Base-by-base conservation (phyloP, 2,329 filamentous ascomycete species). In the Xylaria sp. region DNA sequence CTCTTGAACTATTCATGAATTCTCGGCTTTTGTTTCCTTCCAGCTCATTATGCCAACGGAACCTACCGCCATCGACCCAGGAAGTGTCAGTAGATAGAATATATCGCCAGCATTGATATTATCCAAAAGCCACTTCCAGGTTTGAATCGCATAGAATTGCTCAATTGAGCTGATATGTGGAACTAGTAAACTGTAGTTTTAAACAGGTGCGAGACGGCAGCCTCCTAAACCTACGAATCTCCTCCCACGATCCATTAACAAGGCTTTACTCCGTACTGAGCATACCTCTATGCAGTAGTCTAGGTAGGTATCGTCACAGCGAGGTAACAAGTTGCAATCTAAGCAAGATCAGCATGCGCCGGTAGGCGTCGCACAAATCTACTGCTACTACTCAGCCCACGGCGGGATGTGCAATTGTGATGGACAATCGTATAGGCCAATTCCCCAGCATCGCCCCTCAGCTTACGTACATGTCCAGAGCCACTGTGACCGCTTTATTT, bases 381-480 rank as follows among this genome's bases (percentile, higher is more conserved):
- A 55, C 57, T 61, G 38, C 43, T 38, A 43, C 14, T 31, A 38
- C 40, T 11, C 37, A 47, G 37, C 51, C 54, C 35, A 14, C 38
- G 37, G 12, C 31, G 17, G 31, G 11, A 43, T 47, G 25, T 37
- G 51, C 51, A 49, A 53, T 35, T 45, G 52, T 55, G 51, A 62
- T 47, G 11, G 42, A 17, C 46, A 45, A 56, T 38, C 33, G 14
- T 17, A 45, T 46, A 35, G 8, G 21, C 38, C 31, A 59, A 46
- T 46, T 28, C 25, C 40, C 15, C 25, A 38, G 35, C 40, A 31
- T 50, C 51, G 51, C 61, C 63, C 51, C 55, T 62, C 55, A 60
- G 60, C 63, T 65, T 60, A 59, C 59, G 33, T 54, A 59, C 52
- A 46, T 57, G 25, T 14, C 19, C 47, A 47, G 9, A 42, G 14